Evolutionary conservation across 768 basidiomycete genomes (phyloP), one percentile per base, ranked within the genome.

Genomic region (Filobasidium floriforme): DNA sequence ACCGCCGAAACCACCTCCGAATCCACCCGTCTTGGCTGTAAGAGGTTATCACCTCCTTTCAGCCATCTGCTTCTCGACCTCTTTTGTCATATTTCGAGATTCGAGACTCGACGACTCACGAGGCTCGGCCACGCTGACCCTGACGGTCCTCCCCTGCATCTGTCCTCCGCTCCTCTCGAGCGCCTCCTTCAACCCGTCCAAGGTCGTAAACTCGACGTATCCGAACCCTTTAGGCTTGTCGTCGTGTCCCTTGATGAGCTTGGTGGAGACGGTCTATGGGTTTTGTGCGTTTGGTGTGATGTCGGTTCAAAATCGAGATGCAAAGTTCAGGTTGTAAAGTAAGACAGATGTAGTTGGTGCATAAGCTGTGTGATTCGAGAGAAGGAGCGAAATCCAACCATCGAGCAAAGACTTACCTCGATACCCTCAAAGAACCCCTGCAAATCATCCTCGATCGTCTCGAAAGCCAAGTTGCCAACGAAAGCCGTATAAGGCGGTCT

Each of bases 211-310:
- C 76, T 99, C 96, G 66, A 97, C 86, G 77, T 99, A 98, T 41
- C 94, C 96, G 80, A 97, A 98, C 0, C 96, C 96, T 79, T 97
- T 97, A 22, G 93, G 90, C 76, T 91, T 92, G 59, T 93, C 92
- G 62, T 93, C 92, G 66, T 86, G 84, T 72, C 93, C 93, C 75
- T 84, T 88, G 79, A 98, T 94, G 68, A 98, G 89, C 81, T 97
- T 93, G 69, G 91, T 84, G 22, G 87, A 87, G 76, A 89, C 89
- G 68, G 87, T 83, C 89, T 90, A 73, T 24, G 65, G 40, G 18
- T 59, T 61, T 52, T 41, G n/a, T n/a, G n/a, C n/a, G n/a, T n/a
- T n/a, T n/a, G n/a, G n/a, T n/a, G n/a, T n/a, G n/a, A 9, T 37
- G 32, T 37, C 32, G 32, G 3, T 3, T 37, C 32, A n/a, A 32